Conservation (phyloP, 2,329 filamentous ascomycete species). For the Fonsecaea monophora region DNA sequence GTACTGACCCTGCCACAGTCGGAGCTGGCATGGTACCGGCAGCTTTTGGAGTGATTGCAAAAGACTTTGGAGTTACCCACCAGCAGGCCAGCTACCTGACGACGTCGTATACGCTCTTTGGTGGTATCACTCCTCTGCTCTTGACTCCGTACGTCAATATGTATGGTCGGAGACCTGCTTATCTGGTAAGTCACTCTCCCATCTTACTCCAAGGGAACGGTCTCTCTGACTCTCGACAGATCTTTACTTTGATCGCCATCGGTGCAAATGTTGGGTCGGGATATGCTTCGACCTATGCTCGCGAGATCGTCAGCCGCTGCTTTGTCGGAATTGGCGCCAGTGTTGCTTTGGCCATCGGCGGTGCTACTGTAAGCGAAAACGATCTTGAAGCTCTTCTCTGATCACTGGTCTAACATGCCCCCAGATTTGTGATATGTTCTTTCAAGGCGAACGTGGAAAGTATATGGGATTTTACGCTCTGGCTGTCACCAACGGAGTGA, state of each 20-base stretch:
- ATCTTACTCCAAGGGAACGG: background rate
- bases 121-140: slow-evolving; percentile 10
- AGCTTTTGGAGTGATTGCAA: slow-evolving; percentile 16
- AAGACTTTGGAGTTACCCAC: slow-evolving; percentile 12
- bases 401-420: background rate
- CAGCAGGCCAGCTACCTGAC: slow-evolving; percentile 19
- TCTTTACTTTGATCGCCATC: slow-evolving; percentile 13
- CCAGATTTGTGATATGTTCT: slow-evolving; percentile 3
- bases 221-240: background rate
- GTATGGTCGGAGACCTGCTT: slow-evolving; percentile 15
- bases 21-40: slow-evolving; percentile 17
- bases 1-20: slow-evolving; percentile 2
- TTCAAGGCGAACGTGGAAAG: slow-evolving; percentile 1
- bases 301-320: slow-evolving; percentile 10
- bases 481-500: slow-evolving; percentile 2
- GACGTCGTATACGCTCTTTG: slow-evolving; percentile 14
- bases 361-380: slow-evolving; percentile 7
- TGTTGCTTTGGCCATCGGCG: slow-evolving; percentile 14
- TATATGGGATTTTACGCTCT: slow-evolving; percentile 6
- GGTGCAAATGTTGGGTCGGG: slow-evolving; percentile 12
- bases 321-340: slow-evolving; percentile 13
- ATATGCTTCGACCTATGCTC: slow-evolving; percentile 13
- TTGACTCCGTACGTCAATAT: slow-evolving; percentile 18
- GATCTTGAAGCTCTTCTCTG: background rate
- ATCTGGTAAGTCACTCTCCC: background rate